Evolutionary conservation across 164 flowering plant genomes (phyloP).

Genomic region (Litsea cubeba): DNA sequence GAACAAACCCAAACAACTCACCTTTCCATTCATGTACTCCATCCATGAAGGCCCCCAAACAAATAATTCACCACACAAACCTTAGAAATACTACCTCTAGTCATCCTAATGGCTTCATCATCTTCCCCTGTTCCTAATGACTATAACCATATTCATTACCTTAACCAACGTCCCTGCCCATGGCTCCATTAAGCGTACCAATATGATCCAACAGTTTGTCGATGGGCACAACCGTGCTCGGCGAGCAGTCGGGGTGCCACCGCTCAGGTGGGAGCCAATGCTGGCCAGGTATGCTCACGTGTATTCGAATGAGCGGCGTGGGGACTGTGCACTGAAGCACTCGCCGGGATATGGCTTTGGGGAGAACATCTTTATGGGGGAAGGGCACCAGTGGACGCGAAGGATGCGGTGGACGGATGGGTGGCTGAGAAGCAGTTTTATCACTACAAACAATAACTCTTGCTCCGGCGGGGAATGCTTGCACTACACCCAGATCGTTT

Average conservation of each 20-base stretch:
- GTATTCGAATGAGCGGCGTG: conserved; percentile 20
- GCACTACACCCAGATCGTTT: conserved; percentile 22
- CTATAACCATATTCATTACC: background rate
- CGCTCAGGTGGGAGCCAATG: conserved; percentile 18
- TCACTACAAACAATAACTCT: conserved; percentile 4
- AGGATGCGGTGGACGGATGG: conserved; percentile 16
- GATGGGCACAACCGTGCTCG: conserved; percentile 25
- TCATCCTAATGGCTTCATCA: background rate
- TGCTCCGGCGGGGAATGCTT: conserved; percentile 15
- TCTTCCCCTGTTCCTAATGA: background rate
- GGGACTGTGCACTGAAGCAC: conserved; percentile 18
- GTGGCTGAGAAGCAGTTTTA: conserved; percentile 13
- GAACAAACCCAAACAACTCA: no score
- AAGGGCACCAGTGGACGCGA: conserved; percentile 13
- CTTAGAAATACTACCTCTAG: background rate
- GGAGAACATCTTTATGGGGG: conserved; percentile 21
- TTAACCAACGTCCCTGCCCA: background rate
- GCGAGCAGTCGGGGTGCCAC: conserved; percentile 16
- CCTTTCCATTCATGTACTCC: no score
- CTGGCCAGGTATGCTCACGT: conserved; percentile 21
- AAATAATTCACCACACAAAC: no score
- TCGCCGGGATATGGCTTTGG: conserved; percentile 14
- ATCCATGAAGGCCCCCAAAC: no score
- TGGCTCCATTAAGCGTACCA: background rate
- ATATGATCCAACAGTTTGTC: conserved; percentile 16